A percentile compares a stretch with the other conserved stretches of the same genome.
These are phyloP conservation scores for Coffea eugenioides DNA, from an alignment of 257 asterid species.

Conservation along the genomic window DNA sequence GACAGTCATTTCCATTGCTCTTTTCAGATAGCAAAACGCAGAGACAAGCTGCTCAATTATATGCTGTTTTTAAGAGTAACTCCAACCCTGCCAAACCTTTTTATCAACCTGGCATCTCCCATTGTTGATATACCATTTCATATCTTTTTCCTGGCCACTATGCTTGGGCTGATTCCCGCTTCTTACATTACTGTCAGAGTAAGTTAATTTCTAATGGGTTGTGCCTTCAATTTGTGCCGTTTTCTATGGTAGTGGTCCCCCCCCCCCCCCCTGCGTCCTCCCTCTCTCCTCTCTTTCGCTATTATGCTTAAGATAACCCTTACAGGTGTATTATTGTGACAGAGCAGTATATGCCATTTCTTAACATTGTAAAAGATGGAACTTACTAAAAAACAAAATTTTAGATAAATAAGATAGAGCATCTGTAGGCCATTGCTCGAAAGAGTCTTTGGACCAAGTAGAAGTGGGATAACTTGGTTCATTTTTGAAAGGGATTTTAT, in stretches of 20 bases:
- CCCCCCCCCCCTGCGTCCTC: no score
- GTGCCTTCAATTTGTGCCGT: not conserved
- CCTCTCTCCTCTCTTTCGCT: no score
- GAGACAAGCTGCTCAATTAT: conserved; percentile 83
- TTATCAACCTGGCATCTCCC: conserved; percentile 91
- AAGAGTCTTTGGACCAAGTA: no score
- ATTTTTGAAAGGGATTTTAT: no score
- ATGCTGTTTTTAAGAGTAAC: conserved; percentile 90
- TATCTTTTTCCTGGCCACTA: conserved; percentile 77
- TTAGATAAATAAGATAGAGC: no score
- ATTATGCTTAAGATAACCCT: no score
- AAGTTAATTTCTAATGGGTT: conserved; percentile 33
- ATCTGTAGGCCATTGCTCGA: no score
- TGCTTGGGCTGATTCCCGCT: conserved; percentile 86
- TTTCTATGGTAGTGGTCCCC: not conserved
- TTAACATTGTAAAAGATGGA: no score
- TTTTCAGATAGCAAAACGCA: conserved; percentile 73
- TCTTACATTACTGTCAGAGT: conserved; percentile 82
- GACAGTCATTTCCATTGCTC: conserved; percentile 3
- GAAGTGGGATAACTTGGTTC: no score
- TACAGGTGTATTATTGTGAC: no score
- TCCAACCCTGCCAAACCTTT: conserved; percentile 88
- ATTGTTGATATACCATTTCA: conserved; percentile 92
- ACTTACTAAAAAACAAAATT: no score
- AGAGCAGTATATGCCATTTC: no score